Evolutionary conservation across 345 rosid species (phyloP).

Genomic region (Heritiera littoralis): DNA sequence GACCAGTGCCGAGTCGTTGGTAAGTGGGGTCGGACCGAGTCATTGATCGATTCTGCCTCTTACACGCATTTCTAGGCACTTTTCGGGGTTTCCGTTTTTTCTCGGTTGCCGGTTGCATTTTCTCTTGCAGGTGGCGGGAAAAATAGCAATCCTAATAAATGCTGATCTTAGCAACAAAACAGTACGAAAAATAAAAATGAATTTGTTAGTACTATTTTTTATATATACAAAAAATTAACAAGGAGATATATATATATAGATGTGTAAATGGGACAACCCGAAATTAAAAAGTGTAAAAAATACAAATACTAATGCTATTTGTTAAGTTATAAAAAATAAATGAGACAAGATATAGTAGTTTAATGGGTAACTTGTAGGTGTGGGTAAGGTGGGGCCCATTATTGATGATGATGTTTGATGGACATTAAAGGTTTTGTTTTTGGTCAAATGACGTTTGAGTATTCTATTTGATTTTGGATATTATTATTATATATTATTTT

Average conservation of each 20-base stretch:
- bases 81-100: not conserved
- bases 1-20: conserved; percentile 84
- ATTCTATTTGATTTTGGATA: not conserved
- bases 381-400: conserved; percentile 20
- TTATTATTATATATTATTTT: not conserved
- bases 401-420: not conserved
- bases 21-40: conserved; percentile 51
- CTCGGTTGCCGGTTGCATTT: conserved; percentile 28
- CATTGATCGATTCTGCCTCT: conserved; percentile 25
- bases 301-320: not conserved
- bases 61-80: conserved; percentile 22
- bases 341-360: not conserved
- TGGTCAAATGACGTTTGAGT: not conserved
- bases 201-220: conserved; percentile 1
- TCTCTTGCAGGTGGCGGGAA: not conserved
- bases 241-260: no score
- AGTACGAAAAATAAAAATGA: not conserved
- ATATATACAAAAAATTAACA: not conserved
- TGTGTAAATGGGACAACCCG: no score
- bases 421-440: no score
- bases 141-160: not conserved
- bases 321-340: no score
- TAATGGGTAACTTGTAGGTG: not conserved
- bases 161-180: not conserved
- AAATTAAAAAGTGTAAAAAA: not conserved